These are phyloP conservation scores for Pseudocercospora eumusae DNA, from an alignment of 2,329 filamentous ascomycete genomes.

Conservation along the genomic window DNA sequence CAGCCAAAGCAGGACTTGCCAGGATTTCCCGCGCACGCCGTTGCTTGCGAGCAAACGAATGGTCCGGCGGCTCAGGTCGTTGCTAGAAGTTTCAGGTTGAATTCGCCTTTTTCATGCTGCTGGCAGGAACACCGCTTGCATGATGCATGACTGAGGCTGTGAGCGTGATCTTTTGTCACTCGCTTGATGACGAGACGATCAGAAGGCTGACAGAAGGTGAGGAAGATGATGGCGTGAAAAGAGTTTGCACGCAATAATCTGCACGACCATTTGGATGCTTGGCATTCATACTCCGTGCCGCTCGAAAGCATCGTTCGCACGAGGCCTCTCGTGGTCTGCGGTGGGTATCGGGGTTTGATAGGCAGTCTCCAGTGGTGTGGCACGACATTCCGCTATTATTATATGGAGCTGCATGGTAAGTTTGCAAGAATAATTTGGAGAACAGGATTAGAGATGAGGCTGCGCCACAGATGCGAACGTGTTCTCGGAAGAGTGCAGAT, in stretches of 20 bases:
- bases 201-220: neutral
- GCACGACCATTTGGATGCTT: neutral
- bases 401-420: no score
- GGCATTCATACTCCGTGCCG: neutral
- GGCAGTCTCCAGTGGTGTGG: no score
- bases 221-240: neutral
- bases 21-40: slow-evolving; percentile 6
- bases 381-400: no score
- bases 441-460: no score
- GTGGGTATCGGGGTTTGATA: neutral
- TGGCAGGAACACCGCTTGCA: neutral
- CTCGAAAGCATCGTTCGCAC: neutral
- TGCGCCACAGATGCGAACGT: no score
- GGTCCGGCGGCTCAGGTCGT: neutral
- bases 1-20: slow-evolving; percentile 9
- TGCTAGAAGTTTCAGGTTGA: neutral
- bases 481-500: no score
- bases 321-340: slow-evolving; percentile 10
- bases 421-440: no score
- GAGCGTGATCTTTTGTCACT: neutral
- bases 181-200: slow-evolving; percentile 1
- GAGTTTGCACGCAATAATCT: neutral
- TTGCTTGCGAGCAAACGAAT: slow-evolving; percentile 1
- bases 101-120: slow-evolving; percentile 6
- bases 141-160: slow-evolving; percentile 3